Conservation (phyloP, 805 yeast species). For the Saccharomycopsis malanga region DNA sequence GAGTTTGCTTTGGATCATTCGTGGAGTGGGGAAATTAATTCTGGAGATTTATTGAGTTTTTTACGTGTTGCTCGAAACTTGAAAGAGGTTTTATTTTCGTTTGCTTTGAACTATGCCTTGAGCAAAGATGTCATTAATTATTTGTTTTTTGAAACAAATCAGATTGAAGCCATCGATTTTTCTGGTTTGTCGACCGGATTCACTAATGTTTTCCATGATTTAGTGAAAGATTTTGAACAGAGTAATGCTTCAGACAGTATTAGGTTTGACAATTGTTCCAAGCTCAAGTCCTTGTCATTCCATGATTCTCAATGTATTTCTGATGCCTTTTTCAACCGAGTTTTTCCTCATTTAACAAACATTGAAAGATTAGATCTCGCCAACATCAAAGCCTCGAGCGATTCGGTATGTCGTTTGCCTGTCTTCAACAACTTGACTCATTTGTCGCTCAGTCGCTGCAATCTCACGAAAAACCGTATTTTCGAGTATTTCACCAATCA, state of each 20-base stretch:
- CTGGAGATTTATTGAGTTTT: not conserved
- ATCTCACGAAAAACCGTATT: slow-evolving; percentile 8
- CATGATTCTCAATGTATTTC: slow-evolving; percentile 2
- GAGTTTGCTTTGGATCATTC: slow-evolving; percentile 8
- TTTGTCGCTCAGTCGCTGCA: slow-evolving; percentile 13
- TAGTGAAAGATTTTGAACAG: not conserved
- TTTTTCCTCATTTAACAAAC: slow-evolving; percentile 5
- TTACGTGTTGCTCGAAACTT: not conserved
- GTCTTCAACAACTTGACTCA: slow-evolving; percentile 10
- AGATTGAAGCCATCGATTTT: slow-evolving; percentile 5
- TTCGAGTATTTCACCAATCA: slow-evolving; percentile 16
- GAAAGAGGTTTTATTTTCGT: slow-evolving; percentile 4
- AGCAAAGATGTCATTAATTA: not conserved
- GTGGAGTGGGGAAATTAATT: not conserved
- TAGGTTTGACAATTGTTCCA: not conserved
- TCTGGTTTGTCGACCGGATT: slow-evolving; percentile 1
- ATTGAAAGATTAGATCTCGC: slow-evolving; percentile 10
- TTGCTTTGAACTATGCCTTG: slow-evolving; percentile 4
- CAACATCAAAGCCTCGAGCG: not conserved
- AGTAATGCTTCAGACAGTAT: not conserved
- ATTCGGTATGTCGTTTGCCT: slow-evolving; percentile 6
- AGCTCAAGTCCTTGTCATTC: slow-evolving; percentile 4
- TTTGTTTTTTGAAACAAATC: not conserved
- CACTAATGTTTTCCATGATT: slow-evolving; percentile 1
- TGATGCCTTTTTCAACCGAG: slow-evolving; percentile 1